phyloP scores from a whole-genome alignment of 2,329 filamentous ascomycete species.

The Ustulina deusta region DNA sequence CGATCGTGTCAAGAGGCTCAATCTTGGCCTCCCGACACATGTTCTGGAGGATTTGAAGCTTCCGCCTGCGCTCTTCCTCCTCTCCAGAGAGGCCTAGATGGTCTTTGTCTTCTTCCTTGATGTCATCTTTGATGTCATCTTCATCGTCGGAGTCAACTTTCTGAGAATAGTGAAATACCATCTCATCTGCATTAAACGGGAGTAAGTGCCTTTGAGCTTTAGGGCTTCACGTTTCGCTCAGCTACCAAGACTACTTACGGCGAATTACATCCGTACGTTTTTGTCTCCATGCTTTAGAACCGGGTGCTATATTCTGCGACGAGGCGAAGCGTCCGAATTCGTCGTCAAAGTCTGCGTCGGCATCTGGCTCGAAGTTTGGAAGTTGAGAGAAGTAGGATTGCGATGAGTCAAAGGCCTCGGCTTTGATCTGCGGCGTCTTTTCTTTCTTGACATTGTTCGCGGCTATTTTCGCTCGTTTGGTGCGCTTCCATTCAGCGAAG shows the following conservation, averaged over 20 bases:
- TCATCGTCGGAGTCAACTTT: slow-evolving; percentile 7
- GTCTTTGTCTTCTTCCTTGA: slow-evolving; percentile 22
- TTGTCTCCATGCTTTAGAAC: slow-evolving; percentile 27
- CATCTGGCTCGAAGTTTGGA: slow-evolving; percentile 42
- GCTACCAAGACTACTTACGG: slow-evolving; percentile 27
- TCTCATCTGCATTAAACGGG: slow-evolving; percentile 26
- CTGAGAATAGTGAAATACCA: slow-evolving; percentile 38
- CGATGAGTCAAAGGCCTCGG: slow-evolving; percentile 38
- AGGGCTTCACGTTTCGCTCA: neutral
- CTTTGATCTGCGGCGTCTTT: slow-evolving; percentile 15
- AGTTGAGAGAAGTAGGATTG: slow-evolving; percentile 47
- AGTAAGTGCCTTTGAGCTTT: slow-evolving; percentile 5
- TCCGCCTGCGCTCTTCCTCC: neutral
- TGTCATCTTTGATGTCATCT: slow-evolving; percentile 14
- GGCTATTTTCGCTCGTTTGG: neutral
- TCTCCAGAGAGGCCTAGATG: neutral
- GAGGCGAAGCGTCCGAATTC: slow-evolving; percentile 48
- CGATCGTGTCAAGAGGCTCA: slow-evolving; percentile 35
- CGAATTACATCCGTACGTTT: slow-evolving; percentile 33
- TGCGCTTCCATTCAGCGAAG: slow-evolving; percentile 14
- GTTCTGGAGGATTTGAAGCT: slow-evolving; percentile 28
- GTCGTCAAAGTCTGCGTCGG: slow-evolving; percentile 42
- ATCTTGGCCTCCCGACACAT: slow-evolving; percentile 39
- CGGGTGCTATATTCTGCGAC: slow-evolving; percentile 41
- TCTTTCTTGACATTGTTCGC: slow-evolving; percentile 4